Evolutionary conservation across 176 grass and related monocot species (phyloP).

Genomic region (Juncus effusus): DNA sequence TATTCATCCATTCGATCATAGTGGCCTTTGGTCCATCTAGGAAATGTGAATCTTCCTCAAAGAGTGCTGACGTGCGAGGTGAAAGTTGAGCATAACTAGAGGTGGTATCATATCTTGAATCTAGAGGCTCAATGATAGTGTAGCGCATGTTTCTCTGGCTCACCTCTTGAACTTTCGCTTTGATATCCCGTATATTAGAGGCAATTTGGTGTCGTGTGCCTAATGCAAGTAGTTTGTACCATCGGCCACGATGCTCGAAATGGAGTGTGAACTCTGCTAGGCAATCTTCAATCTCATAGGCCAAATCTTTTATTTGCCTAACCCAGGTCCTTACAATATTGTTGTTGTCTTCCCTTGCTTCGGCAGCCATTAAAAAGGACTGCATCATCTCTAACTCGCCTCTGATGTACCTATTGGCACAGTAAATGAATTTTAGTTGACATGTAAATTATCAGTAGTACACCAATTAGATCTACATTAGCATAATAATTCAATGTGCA

Average conservation of each 20-base stretch:
- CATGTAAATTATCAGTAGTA: no score
- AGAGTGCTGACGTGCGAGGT: background rate
- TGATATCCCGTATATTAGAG: constrained; percentile 27
- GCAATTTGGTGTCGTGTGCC: constrained; percentile 26
- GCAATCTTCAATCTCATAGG: constrained; percentile 40
- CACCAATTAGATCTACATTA: no score
- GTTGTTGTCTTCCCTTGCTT: constrained; percentile 22
- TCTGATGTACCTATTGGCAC: constrained; percentile 38
- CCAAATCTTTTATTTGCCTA: constrained; percentile 29
- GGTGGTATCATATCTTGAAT: background rate
- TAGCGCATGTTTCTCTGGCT: constrained; percentile 28
- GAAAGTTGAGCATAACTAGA: constrained; percentile 18
- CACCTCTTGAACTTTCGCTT: constrained; percentile 32
- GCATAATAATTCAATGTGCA: no score
- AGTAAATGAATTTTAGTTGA: no score
- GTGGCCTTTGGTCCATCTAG: constrained; percentile 14
- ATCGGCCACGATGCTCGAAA: constrained; percentile 11
- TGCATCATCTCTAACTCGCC: constrained; percentile 32
- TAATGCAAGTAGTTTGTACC: background rate
- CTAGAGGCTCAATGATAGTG: constrained; percentile 6
- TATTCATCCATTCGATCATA: constrained; percentile 10
- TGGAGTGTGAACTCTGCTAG: constrained; percentile 32
- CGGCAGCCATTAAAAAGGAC: constrained; percentile 30
- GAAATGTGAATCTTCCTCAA: constrained; percentile 21
- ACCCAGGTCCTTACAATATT: constrained; percentile 19